Evolutionary conservation across 805 yeast species (phyloP).

Genomic region (Dipodascus albidus): DNA sequence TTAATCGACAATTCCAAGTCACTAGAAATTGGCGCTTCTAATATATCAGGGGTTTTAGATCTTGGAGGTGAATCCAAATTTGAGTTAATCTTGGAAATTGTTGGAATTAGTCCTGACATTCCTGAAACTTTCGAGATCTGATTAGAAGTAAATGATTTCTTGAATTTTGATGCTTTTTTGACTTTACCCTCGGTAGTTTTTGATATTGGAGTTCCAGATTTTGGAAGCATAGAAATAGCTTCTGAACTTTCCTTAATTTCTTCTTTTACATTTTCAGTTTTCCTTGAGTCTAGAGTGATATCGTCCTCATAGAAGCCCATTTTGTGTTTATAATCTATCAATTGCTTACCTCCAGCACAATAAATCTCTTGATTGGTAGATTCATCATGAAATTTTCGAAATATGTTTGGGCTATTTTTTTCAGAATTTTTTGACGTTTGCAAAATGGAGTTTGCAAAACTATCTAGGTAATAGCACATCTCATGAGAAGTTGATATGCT

Average conservation of each 20-base stretch:
- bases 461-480: constrained; percentile 42
- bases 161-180: neutral
- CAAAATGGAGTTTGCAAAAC: constrained; percentile 25
- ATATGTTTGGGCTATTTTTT: too few relatives aligned
- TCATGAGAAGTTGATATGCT: constrained; percentile 49
- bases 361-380: constrained; percentile 18
- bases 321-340: constrained; percentile 2
- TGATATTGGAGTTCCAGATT: neutral
- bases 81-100: neutral
- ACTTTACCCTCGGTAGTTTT: constrained; percentile 11
- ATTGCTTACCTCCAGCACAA: constrained; percentile 3
- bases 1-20: neutral
- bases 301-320: constrained; percentile 14
- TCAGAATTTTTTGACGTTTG: constrained; percentile 36
- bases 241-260: neutral
- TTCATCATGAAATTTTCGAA: constrained; percentile 3
- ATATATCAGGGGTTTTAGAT: too few relatives aligned
- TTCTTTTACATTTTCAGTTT: constrained; percentile 8
- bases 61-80: neutral
- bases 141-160: too few relatives aligned
- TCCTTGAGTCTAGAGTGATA: too few relatives aligned
- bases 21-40: neutral
- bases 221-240: neutral
- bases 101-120: neutral
- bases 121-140: neutral